phyloP scores from a whole-genome alignment of 371 early-diverging fungal species.

The Phascolomyces articulosus region DNA sequence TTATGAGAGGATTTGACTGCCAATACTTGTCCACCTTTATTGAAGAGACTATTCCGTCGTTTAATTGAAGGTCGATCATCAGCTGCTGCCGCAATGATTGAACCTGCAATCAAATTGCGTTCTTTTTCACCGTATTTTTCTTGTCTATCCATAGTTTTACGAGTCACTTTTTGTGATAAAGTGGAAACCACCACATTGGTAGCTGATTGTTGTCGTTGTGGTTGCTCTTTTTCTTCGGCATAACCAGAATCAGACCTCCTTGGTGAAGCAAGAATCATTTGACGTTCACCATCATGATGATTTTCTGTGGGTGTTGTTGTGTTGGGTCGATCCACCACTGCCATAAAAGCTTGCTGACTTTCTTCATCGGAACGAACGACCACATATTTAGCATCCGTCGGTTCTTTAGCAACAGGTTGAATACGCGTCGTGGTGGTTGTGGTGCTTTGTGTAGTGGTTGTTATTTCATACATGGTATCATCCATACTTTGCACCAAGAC shows the following conservation, averaged over 20 bases:
- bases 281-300: background rate
- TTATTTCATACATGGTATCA: conserved; percentile 40
- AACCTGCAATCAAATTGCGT: conserved; percentile 2
- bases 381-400: conserved; percentile 33
- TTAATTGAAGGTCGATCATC: conserved; percentile 3
- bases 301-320: background rate
- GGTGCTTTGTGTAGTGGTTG: conserved; percentile 34
- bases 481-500: conserved; percentile 20
- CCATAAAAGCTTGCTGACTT: conserved; percentile 42
- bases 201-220: background rate
- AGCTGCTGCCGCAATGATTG: background rate
- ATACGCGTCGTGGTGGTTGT: conserved; percentile 44
- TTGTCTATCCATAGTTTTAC: conserved; percentile 45
- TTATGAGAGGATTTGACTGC: too few relatives aligned
- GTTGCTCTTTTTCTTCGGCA: background rate
- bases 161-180: conserved; percentile 55
- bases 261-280: background rate
- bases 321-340: conserved; percentile 26
- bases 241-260: background rate
- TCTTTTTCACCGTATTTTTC: conserved; percentile 9
- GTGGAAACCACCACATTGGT: conserved; percentile 28
- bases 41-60: conserved; percentile 16
- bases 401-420: conserved; percentile 36
- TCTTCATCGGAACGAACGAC: conserved; percentile 40
- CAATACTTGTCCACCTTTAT: conserved; percentile 15